Percentiles rank a stretch among this genome's conserved stretches.
Evolutionary conservation across 1,284 basidiomycete genomes (phyloP).

Genomic region (Malassezia slooffiae): DNA sequence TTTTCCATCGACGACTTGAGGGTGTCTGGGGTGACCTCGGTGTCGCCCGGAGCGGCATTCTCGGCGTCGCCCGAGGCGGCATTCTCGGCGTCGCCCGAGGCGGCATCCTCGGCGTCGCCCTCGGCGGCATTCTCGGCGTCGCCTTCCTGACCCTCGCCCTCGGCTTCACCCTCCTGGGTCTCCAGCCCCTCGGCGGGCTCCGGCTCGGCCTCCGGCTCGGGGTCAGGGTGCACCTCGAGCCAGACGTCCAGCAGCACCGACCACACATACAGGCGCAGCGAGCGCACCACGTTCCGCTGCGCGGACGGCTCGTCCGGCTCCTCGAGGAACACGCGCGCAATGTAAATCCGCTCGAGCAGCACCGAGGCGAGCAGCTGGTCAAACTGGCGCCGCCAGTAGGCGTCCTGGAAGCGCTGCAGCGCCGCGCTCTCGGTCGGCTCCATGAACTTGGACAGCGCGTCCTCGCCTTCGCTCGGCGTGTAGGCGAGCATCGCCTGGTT

Average conservation of each 20-base stretch:
- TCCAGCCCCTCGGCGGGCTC: no score
- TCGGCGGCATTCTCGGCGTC: no score
- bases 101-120: neutral
- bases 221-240: constrained; percentile 13
- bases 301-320: constrained; percentile 14
- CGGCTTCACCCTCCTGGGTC: no score
- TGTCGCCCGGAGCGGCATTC: neutral
- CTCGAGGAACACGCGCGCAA: constrained; percentile 15
- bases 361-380: constrained; percentile 14
- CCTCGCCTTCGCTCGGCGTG: constrained; percentile 7
- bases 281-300: constrained; percentile 10
- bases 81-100: neutral
- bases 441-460: constrained; percentile 16
- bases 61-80: neutral
- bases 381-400: constrained; percentile 12
- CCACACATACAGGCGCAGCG: constrained; percentile 10
- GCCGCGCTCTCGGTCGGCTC: neutral
- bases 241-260: constrained; percentile 9
- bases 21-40: no score
- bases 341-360: constrained; percentile 14
- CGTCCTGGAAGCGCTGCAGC: constrained; percentile 9
- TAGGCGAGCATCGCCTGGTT: constrained; percentile 8
- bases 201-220: neutral
- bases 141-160: no score
- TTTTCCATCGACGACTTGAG: no score